Evolutionary conservation across 192 early-diverging fungal genomes (phyloP), one percentile per base, ranked within the genome.

Genomic region (Neocallimastix lanati): DNA sequence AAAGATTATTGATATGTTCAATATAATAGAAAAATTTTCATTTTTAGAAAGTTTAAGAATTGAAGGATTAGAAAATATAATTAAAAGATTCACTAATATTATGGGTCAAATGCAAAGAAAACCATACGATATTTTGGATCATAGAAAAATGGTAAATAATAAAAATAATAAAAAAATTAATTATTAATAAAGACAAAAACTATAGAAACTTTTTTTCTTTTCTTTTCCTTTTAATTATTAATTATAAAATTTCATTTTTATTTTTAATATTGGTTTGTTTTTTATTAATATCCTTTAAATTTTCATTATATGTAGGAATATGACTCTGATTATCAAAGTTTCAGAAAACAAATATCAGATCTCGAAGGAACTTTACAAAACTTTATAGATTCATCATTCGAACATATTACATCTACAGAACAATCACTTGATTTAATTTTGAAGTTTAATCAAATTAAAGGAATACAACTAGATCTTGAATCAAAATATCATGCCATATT

Each of bases 1-100:
- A 82, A 90, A 90, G 77, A 88, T 91, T 29, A 88, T 89, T 77
- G 90, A 91, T 81, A 91, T 91, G 90, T 91, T 91, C 83, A 87
- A 82, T 76, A 85, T 90, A 67, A 91, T 91, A 78, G 88, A 90
- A 80, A 91, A 90, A 82, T 91, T 91, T 76, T 86, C 88, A 15
- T 77, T 86, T 18, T 82, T 91, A 50, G 86, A 88, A 76, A 82
- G 81, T 29, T 86, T 91, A 35, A 88, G 90, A 14, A 83, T 91
- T 78, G 90, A 91, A 82, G 90, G 90, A 11, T 90, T 91, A 89
- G 90, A 91, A 78, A 36, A 76, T 28, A 84, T 90, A 78, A 85
- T 90, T 76, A 88, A 87, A 78, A 80, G 90, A 28, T 91, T 91
- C 79, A 86, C 84, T 29, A 91, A 90, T 80, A 89, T 91, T 78